Evolutionary conservation across 2,329 filamentous ascomycete species (phyloP), one percentile per base, ranked within the genome.

Genomic region (Coniochaeta sp.): DNA sequence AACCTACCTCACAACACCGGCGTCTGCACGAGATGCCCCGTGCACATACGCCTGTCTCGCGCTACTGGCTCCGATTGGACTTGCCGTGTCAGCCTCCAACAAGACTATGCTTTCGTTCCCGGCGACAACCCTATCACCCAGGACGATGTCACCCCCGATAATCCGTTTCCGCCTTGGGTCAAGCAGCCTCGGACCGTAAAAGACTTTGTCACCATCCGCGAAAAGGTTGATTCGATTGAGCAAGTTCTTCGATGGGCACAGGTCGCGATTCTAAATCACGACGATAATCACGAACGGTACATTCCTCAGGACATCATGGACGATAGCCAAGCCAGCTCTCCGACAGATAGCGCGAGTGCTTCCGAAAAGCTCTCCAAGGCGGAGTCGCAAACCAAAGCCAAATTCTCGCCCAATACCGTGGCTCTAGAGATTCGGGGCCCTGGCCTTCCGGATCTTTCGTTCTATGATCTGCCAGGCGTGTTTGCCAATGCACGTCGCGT

Each of bases 391-490:
- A 78, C 80, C 0, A 73, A 83, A 5, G 85, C 88, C 0, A 86
- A 89, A 9, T 96, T 96, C 65, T 91, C 89, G 0, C 92, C 92
- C 0, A 96, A 96, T 64, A 81, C 92, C 0, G 87, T 96, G 0
- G 82, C 87, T 0, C 77, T 96, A 0, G 84, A 91, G 58, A 91
- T 96, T 28, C 85, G 85, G 0, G 89, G 88, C 0, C 89, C 89
- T 0, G 80, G 79, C 0, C 79, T 93, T 0, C 88, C 90, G 0
- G 86, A 90, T 6, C 71, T 96, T 0, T 91, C 88, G 0, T 96
- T 96, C 66, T 93, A 90, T 62, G 92, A 96, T 62, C 79, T 96
- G 0, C 92, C 92, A 0, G 92, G 92, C 0, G 85, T 96, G 0
- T 93, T 96, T 62, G 85, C 86, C 22, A 88, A 88, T 8, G 81